Conservation (phyloP, 2,329 filamentous ascomycete species). For the Pseudopithomyces chartarum region DNA sequence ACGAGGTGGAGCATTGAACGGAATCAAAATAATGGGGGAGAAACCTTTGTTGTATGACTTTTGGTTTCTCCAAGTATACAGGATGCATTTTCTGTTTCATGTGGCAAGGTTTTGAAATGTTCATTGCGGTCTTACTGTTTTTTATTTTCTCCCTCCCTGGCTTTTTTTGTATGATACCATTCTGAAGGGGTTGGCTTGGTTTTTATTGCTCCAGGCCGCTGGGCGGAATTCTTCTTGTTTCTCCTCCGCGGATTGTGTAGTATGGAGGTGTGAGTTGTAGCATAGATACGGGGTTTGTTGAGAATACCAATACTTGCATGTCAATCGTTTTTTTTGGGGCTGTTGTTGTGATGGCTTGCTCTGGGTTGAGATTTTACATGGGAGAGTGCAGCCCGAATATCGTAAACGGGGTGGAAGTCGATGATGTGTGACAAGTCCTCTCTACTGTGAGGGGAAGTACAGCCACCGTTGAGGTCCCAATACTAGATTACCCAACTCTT, state of each 20-base stretch:
- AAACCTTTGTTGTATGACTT: background rate
- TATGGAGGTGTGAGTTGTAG: background rate
- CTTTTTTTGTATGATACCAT: constrained; percentile 7
- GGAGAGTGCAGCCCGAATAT: no score
- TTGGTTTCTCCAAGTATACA: background rate
- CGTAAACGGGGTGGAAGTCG: no score
- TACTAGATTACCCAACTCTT: no score
- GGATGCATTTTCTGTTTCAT: background rate
- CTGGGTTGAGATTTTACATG: no score
- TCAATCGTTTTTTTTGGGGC: background rate
- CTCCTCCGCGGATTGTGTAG: background rate
- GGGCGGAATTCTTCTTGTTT: constrained; percentile 1
- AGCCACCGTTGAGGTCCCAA: no score
- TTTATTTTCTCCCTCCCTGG: no score
- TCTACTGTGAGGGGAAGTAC: no score
- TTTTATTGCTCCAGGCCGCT: background rate
- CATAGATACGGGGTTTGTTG: constrained; percentile 1
- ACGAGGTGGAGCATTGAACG: constrained; percentile 1
- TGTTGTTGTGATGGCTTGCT: no score
- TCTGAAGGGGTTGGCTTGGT: background rate
- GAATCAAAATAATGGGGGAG: background rate
- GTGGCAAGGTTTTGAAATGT: background rate
- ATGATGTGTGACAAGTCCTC: no score
- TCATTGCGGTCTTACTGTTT: background rate
- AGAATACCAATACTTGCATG: background rate